Base-by-base conservation (phyloP, 257 asterid species). In the Rubia yunnanensis region DNA sequence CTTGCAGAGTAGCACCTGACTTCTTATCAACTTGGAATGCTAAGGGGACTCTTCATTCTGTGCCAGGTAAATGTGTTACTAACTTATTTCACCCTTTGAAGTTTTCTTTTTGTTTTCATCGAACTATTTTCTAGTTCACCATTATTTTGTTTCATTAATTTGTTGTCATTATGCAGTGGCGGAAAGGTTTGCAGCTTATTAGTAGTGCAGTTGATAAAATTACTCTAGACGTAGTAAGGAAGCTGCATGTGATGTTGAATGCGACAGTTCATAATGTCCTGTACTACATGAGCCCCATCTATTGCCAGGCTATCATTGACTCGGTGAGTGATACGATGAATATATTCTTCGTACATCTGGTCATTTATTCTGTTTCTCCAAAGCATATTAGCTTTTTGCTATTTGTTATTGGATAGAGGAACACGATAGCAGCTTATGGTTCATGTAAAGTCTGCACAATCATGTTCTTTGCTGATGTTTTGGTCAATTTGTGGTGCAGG, bases 261-360 rank as follows among this genome's bases (percentile, higher is more conserved):
- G 99, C 94, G 46, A 89, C 99, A 36, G 99, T 92, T 79, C 99
- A 92, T 79, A 97, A 92, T 76, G 92, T 92, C 73, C 78, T 92
- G 72, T 92, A 89, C 80, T 92, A 92, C 78, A 92, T 92, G 99
- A 92, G 99, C 82, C 99, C 99, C 67, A 88, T 89, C 73, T 82
- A 89, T 81, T 92, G 99, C 77, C 99, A 92, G 84, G 88, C 85
- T 65, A 89, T 92, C 72, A 90, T 92, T 69, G 82, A 92, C 78
- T 92, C 99, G 85, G 99, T 92, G 86, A 56, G 70, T 41, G 28
- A 27, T 27, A 48, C 59, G 62, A 39, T 63, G 62, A 41, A 41
- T 54, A 57, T 69, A 60, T 57, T 53, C 27, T 61, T 31, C 34
- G 28, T 52, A 39, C 63, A 18, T 41, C 61, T 32, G 65, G 34